Percentiles rank a stretch among this genome's conserved stretches.
These are phyloP conservation scores for Asterophora lycoperdoides DNA, from an alignment of 768 basidiomycete genomes.

Conservation along the genomic window DNA sequence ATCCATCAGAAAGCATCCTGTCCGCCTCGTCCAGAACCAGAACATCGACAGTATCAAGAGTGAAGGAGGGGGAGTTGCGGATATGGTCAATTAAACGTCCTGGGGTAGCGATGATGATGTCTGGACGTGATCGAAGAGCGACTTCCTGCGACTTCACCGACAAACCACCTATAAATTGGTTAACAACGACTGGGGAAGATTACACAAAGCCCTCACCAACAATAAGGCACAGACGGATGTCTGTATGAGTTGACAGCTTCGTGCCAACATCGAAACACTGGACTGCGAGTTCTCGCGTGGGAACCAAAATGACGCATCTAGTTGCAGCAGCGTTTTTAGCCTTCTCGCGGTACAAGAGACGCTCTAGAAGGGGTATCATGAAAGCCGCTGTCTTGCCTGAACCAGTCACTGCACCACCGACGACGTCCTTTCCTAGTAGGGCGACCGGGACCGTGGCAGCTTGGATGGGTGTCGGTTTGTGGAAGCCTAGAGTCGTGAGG, in stretches of 20 bases:
- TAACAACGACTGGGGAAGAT: slow-evolving; percentile 7
- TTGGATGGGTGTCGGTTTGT: slow-evolving; percentile 93
- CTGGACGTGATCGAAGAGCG: slow-evolving; percentile 80
- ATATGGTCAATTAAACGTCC: slow-evolving; percentile 98
- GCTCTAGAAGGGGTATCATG: slow-evolving; percentile 89
- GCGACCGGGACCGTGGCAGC: slow-evolving; percentile 91
- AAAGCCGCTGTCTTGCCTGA: slow-evolving; percentile 99
- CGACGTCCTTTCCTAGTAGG: slow-evolving; percentile 90
- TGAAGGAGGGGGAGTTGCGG: slow-evolving; percentile 91
- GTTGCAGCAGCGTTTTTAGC: slow-evolving; percentile 83
- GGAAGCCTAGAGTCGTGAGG: slow-evolving; percentile 74
- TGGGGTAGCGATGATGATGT: slow-evolving; percentile 94
- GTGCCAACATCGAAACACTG: slow-evolving; percentile 93
- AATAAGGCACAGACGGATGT: slow-evolving; percentile 86
- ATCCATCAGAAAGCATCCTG: slow-evolving; percentile 93
- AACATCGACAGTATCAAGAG: slow-evolving; percentile 87
- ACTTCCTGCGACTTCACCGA: slow-evolving; percentile 91
- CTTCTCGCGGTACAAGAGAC: slow-evolving; percentile 87
- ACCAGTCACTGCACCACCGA: slow-evolving; percentile 94
- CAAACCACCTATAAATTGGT: slow-evolving; percentile 63
- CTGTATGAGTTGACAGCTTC: slow-evolving; percentile 81
- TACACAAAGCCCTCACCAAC: slow-evolving; percentile 57
- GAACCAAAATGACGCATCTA: slow-evolving; percentile 87
- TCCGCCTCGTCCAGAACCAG: slow-evolving; percentile 97
- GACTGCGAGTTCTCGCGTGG: slow-evolving; percentile 92